Base-by-base conservation (phyloP, 225 moss, liverwort and hornwort species). In the Bryum argenteum region DNA sequence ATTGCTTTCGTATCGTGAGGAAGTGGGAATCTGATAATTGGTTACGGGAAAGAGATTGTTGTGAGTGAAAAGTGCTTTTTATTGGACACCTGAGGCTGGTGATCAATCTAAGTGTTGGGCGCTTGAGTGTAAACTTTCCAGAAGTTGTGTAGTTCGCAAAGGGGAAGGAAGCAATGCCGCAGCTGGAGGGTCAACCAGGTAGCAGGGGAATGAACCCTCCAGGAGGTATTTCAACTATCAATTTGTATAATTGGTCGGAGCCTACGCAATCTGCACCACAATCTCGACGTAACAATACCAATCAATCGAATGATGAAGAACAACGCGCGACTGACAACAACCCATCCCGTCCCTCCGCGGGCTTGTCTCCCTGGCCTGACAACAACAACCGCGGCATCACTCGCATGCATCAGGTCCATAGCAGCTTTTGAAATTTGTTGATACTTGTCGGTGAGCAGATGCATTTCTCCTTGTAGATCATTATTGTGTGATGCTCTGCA, bases 231-330 rank as follows among this genome's bases (percentile, higher is more conserved):
- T 93, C 96, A 24, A 97, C 96, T 0, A 90, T 94, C 50, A 90
- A 97, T 77, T 89, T 97, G 69, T 94, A 88, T 79, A 94, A 91
- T 73, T 94, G 97, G 97, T 83, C 89, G 16, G 90, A 92, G 66
- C 74, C 72, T 6, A 65, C 84, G 15, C 85, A 77, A 61, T 23
- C 89, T 72, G 55, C 81, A 62, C 80, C 82, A 61, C 18, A 19
- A 20, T 65, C 82, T 21, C 90, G 92, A 68, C 89, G 94, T 58
- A 82, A 79, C 54, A 85, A 81, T 58, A 82, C 78, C 54, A 85
- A 81, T 41, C 85, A 78, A 52, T 56, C 81, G 20, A 84, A 82
- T 63, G 89, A 88, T 71, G 92, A 90, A 58, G 83, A 84, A 51
- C 84, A 71, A 66, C 66, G 84, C 61, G 74, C 83, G 22, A 85